Evolutionary conservation across 176 grass and related monocot species (phyloP).

Genomic region (Triticum turgidum): DNA sequence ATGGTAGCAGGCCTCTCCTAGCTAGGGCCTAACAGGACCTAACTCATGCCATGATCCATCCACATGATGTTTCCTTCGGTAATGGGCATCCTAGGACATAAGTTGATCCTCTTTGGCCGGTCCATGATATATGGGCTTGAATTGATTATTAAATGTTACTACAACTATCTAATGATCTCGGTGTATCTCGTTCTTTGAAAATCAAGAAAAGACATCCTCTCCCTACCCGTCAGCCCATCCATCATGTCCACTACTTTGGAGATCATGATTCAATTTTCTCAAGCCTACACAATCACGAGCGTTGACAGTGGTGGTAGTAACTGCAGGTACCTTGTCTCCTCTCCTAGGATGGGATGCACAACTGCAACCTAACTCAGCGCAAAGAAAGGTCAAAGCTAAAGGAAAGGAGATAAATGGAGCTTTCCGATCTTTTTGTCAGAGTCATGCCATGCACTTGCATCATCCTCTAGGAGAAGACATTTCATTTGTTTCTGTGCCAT

Average conservation of each 20-base stretch:
- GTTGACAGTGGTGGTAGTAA: neutral
- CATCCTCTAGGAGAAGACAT: too few relatives aligned
- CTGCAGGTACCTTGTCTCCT: constrained; percentile 26
- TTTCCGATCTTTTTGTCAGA: too few relatives aligned
- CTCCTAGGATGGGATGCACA: neutral
- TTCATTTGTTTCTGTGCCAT: too few relatives aligned
- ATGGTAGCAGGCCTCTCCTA: too few relatives aligned
- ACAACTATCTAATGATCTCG: neutral
- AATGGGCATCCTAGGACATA: too few relatives aligned
- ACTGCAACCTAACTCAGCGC: neutral
- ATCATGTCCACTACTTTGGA: neutral
- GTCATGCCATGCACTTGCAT: too few relatives aligned
- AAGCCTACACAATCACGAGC: neutral
- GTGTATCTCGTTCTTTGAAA: constrained; percentile 14
- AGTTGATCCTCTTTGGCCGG: too few relatives aligned
- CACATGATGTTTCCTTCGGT: too few relatives aligned
- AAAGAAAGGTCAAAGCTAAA: neutral
- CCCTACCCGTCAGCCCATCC: neutral
- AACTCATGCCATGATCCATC: too few relatives aligned
- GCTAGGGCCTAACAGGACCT: too few relatives aligned
- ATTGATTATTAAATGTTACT: constrained; percentile 18
- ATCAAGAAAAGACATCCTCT: constrained; percentile 32
- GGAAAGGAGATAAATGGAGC: too few relatives aligned
- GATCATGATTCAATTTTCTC: neutral
- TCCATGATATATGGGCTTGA: too few relatives aligned